Evolutionary conservation across 768 basidiomycete species (phyloP).

Genomic region (Coprinopsis sp.): DNA sequence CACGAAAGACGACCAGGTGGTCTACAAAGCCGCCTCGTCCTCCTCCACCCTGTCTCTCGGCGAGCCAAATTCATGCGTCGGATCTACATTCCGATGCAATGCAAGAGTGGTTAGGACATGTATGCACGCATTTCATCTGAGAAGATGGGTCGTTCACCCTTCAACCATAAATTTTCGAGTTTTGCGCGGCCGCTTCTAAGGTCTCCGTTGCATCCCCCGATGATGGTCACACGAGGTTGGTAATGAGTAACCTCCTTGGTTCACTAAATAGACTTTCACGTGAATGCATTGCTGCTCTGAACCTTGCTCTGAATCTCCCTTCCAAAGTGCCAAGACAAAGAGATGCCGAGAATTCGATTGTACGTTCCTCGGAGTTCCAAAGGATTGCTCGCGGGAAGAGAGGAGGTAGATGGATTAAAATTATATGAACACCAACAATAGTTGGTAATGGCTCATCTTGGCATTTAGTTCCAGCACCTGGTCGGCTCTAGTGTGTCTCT

Average conservation of each 20-base stretch:
- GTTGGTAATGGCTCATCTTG: too few relatives aligned
- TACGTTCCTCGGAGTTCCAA: too few relatives aligned
- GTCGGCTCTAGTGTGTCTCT: too few relatives aligned
- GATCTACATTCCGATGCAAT: too few relatives aligned
- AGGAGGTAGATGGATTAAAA: too few relatives aligned
- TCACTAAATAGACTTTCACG: background rate
- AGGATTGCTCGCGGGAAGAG: too few relatives aligned
- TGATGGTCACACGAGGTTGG: background rate
- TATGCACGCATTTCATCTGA: background rate
- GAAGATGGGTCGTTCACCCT: background rate
- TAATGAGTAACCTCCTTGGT: background rate
- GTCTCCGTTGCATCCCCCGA: background rate
- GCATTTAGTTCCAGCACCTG: too few relatives aligned
- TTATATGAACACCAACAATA: too few relatives aligned
- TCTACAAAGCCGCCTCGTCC: too few relatives aligned
- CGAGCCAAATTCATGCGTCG: background rate
- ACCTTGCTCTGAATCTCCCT: too few relatives aligned
- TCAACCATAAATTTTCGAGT: background rate
- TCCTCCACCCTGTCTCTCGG: background rate
- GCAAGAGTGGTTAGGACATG: background rate
- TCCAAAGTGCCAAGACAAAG: background rate
- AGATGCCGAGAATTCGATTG: background rate
- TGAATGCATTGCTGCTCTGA: conserved; percentile 28
- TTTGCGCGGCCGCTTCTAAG: too few relatives aligned
- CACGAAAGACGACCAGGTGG: too few relatives aligned